Evolutionary conservation across 2,329 filamentous ascomycete species (phyloP).

Genomic region (Stachybotrys chlorohalonatus): DNA sequence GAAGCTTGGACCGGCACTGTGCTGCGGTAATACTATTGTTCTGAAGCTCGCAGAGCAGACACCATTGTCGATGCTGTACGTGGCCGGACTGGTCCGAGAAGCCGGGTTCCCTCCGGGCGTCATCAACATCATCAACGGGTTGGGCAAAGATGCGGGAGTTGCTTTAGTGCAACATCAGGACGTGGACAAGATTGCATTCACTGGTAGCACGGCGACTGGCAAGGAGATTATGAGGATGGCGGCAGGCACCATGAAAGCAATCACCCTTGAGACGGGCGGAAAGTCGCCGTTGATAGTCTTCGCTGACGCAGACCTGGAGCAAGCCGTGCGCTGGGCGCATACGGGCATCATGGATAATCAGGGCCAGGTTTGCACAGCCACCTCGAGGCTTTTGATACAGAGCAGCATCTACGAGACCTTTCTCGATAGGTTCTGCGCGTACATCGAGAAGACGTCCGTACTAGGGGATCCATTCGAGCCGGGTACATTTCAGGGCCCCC

Average conservation of each 20-base stretch:
- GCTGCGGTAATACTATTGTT: slow-evolving; percentile 49
- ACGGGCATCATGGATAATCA: slow-evolving; percentile 42
- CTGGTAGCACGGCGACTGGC: slow-evolving; percentile 59
- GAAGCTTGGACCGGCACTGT: slow-evolving; percentile 46
- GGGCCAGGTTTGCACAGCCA: slow-evolving; percentile 52
- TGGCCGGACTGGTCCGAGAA: slow-evolving; percentile 55
- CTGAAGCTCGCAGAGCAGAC: slow-evolving; percentile 54
- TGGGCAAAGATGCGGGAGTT: slow-evolving; percentile 53
- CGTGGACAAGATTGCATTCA: slow-evolving; percentile 66
- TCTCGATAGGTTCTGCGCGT: slow-evolving; percentile 48
- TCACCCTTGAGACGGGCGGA: slow-evolving; percentile 51
- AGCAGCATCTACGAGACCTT: slow-evolving; percentile 50
- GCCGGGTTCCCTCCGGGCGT: slow-evolving; percentile 67
- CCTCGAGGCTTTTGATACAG: slow-evolving; percentile 51
- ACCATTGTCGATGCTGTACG: slow-evolving; percentile 48
- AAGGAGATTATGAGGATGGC: slow-evolving; percentile 63
- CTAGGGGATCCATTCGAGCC: slow-evolving; percentile 57
- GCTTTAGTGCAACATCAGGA: slow-evolving; percentile 54
- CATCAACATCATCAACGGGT: slow-evolving; percentile 61
- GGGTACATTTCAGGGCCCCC: slow-evolving; percentile 58
- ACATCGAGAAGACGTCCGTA: slow-evolving; percentile 43
- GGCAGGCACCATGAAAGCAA: slow-evolving; percentile 47
- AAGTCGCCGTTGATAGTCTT: slow-evolving; percentile 53
- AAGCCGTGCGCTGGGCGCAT: slow-evolving; percentile 45
- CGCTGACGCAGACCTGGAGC: slow-evolving; percentile 51